These are phyloP conservation scores for Amphichorda felina DNA, from an alignment of 2,329 filamentous ascomycete genomes.

Conservation along the genomic window DNA sequence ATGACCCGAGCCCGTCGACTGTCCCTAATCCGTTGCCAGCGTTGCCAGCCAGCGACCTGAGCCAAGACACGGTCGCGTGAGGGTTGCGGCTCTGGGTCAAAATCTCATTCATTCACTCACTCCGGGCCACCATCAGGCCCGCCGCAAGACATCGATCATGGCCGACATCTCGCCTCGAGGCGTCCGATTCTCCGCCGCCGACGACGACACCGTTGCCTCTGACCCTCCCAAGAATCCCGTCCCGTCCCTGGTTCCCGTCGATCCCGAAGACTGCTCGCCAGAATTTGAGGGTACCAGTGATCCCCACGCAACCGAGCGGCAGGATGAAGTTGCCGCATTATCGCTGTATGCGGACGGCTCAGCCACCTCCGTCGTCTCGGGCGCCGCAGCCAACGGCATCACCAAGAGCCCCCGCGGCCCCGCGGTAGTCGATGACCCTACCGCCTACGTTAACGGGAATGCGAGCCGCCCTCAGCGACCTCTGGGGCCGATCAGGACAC, in stretches of 20 bases:
- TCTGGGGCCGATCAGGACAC: constrained; percentile 56
- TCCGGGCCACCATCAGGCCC: not conserved
- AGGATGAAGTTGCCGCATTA: constrained; percentile 34
- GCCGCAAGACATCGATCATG: constrained; percentile 3
- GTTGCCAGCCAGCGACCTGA: too few species aligned
- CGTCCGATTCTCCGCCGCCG: constrained; percentile 6
- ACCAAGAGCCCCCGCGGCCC: constrained; percentile 25
- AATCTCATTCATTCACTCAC: too few species aligned
- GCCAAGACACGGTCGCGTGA: not conserved
- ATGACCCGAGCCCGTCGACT: not conserved
- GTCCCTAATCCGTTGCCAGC: not conserved
- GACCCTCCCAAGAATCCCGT: not conserved
- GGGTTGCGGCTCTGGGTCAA: not conserved
- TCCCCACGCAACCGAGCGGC: constrained; percentile 32
- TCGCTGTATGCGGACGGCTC: constrained; percentile 28
- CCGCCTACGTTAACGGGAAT: constrained; percentile 16
- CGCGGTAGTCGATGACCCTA: constrained; percentile 15
- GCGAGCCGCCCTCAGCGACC: constrained; percentile 49
- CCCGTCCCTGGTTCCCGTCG: not conserved
- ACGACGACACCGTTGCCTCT: constrained; percentile 1
- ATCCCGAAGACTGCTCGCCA: constrained; percentile 3
- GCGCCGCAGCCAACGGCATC: constrained; percentile 21
- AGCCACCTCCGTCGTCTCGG: constrained; percentile 27
- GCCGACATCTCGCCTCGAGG: constrained; percentile 5
- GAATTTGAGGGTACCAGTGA: constrained; percentile 16